phyloP scores from a whole-genome alignment of 345 rosid genomes.

The Populus pruinosa region DNA sequence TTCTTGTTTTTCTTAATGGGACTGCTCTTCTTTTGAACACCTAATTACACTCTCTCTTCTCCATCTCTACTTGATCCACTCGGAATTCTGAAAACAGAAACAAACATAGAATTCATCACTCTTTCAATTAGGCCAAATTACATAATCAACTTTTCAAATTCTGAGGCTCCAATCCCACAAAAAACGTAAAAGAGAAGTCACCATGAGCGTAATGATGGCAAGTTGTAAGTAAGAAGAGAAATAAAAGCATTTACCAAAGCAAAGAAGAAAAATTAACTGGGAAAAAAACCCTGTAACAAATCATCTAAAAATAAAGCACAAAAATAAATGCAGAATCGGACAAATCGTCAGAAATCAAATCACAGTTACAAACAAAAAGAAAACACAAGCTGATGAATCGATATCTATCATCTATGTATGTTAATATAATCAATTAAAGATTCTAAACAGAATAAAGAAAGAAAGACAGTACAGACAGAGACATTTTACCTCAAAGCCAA shows the following conservation, averaged over 20 bases:
- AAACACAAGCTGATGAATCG: too few relatives aligned
- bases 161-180: not conserved
- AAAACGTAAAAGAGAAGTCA: not conserved
- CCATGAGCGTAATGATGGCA: not conserved
- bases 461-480: too few relatives aligned
- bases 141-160: not conserved
- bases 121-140: not conserved
- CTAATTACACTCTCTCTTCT: conserved; percentile 12
- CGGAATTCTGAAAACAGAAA: not conserved
- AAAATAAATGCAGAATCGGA: not conserved
- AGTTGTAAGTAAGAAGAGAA: not conserved
- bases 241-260: not conserved
- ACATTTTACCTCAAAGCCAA: too few relatives aligned
- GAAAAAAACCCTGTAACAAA: not conserved
- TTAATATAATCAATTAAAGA: too few relatives aligned
- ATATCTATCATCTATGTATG: too few relatives aligned
- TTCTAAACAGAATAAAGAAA: too few relatives aligned
- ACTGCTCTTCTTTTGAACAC: conserved; percentile 30
- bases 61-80: not conserved
- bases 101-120: not conserved
- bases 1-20: conserved; percentile 27
- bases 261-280: too few relatives aligned
- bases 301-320: not conserved
- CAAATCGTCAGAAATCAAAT: not conserved
- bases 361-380: not conserved